A percentile compares a stretch with the other conserved stretches of the same genome.
Conservation (phyloP, 2,329 filamentous ascomycete genomes). For the Curvularia eragrostidis region DNA sequence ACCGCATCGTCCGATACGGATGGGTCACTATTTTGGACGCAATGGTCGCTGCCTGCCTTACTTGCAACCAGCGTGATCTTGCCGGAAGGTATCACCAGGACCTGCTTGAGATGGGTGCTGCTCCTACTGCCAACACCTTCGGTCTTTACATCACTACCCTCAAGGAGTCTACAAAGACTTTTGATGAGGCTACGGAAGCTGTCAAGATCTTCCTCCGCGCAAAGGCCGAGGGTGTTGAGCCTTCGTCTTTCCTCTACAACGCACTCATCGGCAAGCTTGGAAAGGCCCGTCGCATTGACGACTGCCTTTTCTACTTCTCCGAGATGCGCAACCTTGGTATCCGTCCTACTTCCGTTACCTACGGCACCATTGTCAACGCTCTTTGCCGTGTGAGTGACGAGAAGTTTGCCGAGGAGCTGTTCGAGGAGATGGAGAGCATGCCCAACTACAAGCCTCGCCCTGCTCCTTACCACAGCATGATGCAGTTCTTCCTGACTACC, state of each 20-base stretch:
- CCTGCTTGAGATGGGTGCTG: conserved; percentile 85
- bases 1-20: conserved; percentile 86
- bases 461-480: conserved; percentile 98
- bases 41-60: conserved; percentile 92
- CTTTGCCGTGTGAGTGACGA: conserved; percentile 97
- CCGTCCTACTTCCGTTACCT: conserved; percentile 95
- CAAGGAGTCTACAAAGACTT: conserved; percentile 96
- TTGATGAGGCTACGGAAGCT: conserved; percentile 95
- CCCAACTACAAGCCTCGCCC: conserved; percentile 98
- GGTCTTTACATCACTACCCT: conserved; percentile 99
- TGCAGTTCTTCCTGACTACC: conserved; percentile 98
- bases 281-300: conserved; percentile 96
- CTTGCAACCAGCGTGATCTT: conserved; percentile 76
- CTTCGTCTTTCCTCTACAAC: conserved; percentile 97
- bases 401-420: conserved; percentile 95
- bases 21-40: conserved; percentile 97
- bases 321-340: conserved; percentile 95
- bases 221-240: conserved; percentile 91
- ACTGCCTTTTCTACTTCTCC: conserved; percentile 96
- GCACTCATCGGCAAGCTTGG: conserved; percentile 97
- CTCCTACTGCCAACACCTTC: conserved; percentile 96
- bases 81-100: conserved; percentile 92
- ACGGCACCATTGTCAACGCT: conserved; percentile 97
- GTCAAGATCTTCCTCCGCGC: conserved; percentile 97
- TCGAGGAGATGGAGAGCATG: conserved; percentile 99